Percentiles rank a stretch among this genome's conserved stretches.
Evolutionary conservation across 495 filamentous ascomycete genomes (phyloP).

Genomic region (Venustampulla echinocandica): DNA sequence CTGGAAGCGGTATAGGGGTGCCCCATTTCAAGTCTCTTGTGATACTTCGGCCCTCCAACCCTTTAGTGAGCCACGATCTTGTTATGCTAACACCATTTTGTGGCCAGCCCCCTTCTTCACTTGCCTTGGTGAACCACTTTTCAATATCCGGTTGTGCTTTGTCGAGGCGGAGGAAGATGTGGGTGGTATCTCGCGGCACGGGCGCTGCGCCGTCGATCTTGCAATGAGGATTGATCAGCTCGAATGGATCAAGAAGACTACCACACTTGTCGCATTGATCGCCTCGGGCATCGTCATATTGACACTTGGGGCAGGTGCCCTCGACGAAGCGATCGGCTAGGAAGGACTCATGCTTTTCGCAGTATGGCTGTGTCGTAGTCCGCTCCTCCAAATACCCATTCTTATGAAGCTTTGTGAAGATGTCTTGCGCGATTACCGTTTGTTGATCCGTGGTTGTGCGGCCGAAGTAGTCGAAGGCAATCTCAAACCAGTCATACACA

Average conservation of each 20-base stretch:
- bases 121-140: constrained; percentile 53
- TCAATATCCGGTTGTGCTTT: constrained; percentile 66
- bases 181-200: constrained; percentile 51
- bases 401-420: constrained; percentile 66
- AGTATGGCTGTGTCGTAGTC: constrained; percentile 72
- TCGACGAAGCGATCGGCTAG: constrained; percentile 91
- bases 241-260: constrained; percentile 67
- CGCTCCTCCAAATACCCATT: constrained; percentile 76
- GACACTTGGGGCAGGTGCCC: constrained; percentile 75
- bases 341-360: constrained; percentile 74
- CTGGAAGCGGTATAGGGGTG: constrained; percentile 54
- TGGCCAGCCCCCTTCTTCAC: constrained; percentile 47
- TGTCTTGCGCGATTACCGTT: constrained; percentile 75
- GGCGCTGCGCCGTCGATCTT: constrained; percentile 79
- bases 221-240: constrained; percentile 53
- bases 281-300: constrained; percentile 67
- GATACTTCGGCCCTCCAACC: constrained; percentile 75
- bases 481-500: constrained; percentile 82
- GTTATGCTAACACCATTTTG: constrained; percentile 49
- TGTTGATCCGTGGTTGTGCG: constrained; percentile 74
- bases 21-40: constrained; percentile 88
- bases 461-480: constrained; percentile 77
- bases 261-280: constrained; percentile 83
- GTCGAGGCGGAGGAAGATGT: constrained; percentile 64
- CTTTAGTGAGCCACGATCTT: constrained; percentile 45